These are phyloP conservation scores for Melaleuca alternifolia DNA, from an alignment of 345 rosid genomes.

Conservation along the genomic window DNA sequence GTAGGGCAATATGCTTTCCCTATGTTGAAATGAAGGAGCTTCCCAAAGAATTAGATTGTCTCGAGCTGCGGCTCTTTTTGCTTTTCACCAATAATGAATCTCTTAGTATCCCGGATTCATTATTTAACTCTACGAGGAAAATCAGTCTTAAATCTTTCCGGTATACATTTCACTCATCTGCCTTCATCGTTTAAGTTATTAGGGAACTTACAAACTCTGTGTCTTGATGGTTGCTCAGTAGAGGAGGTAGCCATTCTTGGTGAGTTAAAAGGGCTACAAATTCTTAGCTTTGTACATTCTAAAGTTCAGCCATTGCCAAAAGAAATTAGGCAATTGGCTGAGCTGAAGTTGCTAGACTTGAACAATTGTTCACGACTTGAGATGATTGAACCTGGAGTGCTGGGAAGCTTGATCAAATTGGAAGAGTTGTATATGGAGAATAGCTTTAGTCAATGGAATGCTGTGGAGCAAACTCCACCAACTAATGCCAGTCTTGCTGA, in stretches of 20 bases:
- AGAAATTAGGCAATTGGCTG: too few relatives aligned
- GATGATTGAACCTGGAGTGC: too few relatives aligned
- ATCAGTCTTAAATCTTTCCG: background rate
- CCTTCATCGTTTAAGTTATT: background rate
- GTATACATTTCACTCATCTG: background rate
- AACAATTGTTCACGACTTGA: too few relatives aligned
- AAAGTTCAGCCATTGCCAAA: too few relatives aligned
- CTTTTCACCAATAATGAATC: background rate
- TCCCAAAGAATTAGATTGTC: background rate
- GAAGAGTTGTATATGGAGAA: background rate
- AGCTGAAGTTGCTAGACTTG: too few relatives aligned
- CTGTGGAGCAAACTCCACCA: background rate
- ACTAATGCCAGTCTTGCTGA: background rate
- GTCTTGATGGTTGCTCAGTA: background rate
- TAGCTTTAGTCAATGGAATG: background rate
- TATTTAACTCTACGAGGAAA: background rate
- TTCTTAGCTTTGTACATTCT: too few relatives aligned
- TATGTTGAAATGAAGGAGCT: background rate
- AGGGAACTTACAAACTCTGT: background rate
- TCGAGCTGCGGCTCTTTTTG: background rate
- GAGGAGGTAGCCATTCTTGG: background rate
- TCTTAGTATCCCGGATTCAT: background rate
- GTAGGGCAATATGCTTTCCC: background rate
- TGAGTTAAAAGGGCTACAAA: background rate
- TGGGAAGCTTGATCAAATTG: background rate